phyloP scores from a whole-genome alignment of 1,139 yeast species.

The Nakaseomyces uthaithaninus region DNA sequence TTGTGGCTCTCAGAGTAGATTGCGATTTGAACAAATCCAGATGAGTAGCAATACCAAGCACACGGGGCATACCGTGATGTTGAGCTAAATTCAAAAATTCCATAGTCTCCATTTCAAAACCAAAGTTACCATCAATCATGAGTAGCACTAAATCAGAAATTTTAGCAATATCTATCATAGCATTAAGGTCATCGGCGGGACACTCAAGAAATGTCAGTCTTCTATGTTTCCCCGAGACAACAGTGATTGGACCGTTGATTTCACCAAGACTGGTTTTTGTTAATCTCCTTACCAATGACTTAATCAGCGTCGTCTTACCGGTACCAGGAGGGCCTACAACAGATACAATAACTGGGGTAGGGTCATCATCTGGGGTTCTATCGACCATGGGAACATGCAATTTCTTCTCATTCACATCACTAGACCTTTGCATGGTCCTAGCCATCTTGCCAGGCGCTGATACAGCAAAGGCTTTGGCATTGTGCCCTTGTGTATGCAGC shows the following conservation, averaged over 20 bases:
- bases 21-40: slow-evolving; percentile 88
- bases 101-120: slow-evolving; percentile 99
- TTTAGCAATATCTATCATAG: slow-evolving; percentile 95
- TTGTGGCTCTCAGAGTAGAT: slow-evolving; percentile 81
- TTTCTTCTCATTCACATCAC: slow-evolving; percentile 78
- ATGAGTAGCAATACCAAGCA: slow-evolving; percentile 92
- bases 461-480: slow-evolving; percentile 92
- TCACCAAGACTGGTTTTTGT: slow-evolving; percentile 84
- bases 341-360: slow-evolving; percentile 94
- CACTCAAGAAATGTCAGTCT: slow-evolving; percentile 91
- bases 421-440: slow-evolving; percentile 73
- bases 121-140: slow-evolving; percentile 93
- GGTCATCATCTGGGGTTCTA: slow-evolving; percentile 93
- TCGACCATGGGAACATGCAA: slow-evolving; percentile 97
- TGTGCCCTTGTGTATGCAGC: slow-evolving; percentile 83
- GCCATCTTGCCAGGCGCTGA: slow-evolving; percentile 85
- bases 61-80: slow-evolving; percentile 98
- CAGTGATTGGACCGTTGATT: slow-evolving; percentile 92
- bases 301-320: slow-evolving; percentile 89
- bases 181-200: slow-evolving; percentile 73
- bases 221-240: slow-evolving; percentile 93
- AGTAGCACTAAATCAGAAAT: slow-evolving; percentile 86
- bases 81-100: slow-evolving; percentile 93
- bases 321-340: slow-evolving; percentile 99
- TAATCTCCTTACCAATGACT: slow-evolving; percentile 77